Percentiles rank a stretch among this genome's conserved stretches.
These are phyloP conservation scores for Spathaspora sp. DNA, from an alignment of 1,139 yeast genomes.

Conservation along the genomic window DNA sequence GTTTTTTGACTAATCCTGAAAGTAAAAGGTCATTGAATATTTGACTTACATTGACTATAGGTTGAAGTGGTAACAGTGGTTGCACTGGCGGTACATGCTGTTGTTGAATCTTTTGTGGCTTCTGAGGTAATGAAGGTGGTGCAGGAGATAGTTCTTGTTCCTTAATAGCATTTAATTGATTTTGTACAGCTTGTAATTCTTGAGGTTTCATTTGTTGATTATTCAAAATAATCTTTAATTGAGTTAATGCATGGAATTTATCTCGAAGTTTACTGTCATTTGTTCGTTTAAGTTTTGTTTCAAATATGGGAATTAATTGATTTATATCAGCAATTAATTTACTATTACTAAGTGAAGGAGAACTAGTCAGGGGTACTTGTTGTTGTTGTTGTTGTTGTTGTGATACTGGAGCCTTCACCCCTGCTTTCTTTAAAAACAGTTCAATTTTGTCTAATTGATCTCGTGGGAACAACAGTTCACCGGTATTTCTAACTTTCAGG, in stretches of 20 bases:
- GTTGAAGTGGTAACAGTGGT: conserved; percentile 12
- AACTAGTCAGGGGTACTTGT: too few relatives aligned
- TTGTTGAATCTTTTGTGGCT: conserved; percentile 8
- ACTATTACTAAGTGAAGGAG: conserved; percentile 19
- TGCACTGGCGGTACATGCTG: conserved; percentile 8
- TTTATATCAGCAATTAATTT: conserved; percentile 45
- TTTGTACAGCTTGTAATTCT: conserved; percentile 43
- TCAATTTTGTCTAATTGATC: conserved; percentile 75
- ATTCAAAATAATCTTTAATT: conserved; percentile 39
- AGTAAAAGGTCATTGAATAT: conserved; percentile 34
- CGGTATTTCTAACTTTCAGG: conserved; percentile 53
- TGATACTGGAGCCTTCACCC: too few relatives aligned
- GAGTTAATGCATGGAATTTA: conserved; percentile 43
- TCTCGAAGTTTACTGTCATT: conserved; percentile 37
- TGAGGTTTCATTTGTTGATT: conserved; percentile 38
- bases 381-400: conserved; percentile 1
- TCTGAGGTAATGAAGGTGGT: conserved; percentile 12
- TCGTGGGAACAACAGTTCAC: conserved; percentile 68
- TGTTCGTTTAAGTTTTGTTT: conserved; percentile 26
- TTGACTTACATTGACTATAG: conserved; percentile 8
- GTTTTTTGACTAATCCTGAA: conserved; percentile 39
- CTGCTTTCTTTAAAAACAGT: conserved; percentile 56
- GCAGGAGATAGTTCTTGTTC: conserved; percentile 31
- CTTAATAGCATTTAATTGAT: conserved; percentile 27
- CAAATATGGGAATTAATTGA: conserved; percentile 38